Percentiles rank a stretch among this genome's conserved stretches.
These are phyloP conservation scores for Hibiscus syriacus DNA, from an alignment of 345 rosid genomes.

Conservation along the genomic window DNA sequence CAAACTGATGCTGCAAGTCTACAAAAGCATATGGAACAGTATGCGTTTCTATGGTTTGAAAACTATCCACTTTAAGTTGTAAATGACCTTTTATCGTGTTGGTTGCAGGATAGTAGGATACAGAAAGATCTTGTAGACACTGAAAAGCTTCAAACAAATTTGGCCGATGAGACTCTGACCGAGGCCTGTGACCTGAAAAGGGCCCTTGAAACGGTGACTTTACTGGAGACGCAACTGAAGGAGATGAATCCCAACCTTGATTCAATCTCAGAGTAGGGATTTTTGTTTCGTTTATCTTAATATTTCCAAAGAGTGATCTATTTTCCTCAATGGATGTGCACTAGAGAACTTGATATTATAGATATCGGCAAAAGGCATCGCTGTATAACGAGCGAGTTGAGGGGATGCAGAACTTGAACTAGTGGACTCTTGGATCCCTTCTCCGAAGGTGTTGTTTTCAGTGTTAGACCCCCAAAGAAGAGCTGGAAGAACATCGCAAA, in stretches of 20 bases:
- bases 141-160: constrained; percentile 77
- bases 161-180: constrained; percentile 45
- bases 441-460: constrained; percentile 97
- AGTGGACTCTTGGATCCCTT: constrained; percentile 97
- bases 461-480: constrained; percentile 80
- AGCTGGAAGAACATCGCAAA: constrained; percentile 98
- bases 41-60: constrained; percentile 26
- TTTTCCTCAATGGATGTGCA: background rate
- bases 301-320: background rate
- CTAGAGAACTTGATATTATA: constrained; percentile 18
- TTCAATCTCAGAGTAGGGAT: constrained; percentile 79
- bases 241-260: constrained; percentile 97
- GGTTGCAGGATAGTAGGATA: constrained; percentile 72
- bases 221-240: constrained; percentile 84
- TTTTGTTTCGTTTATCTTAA: background rate
- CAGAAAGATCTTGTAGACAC: constrained; percentile 84
- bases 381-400: constrained; percentile 70
- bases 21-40: constrained; percentile 81
- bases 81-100: constrained; percentile 16
- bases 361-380: constrained; percentile 71
- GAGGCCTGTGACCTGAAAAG: constrained; percentile 57
- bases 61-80: constrained; percentile 2
- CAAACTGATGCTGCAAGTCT: constrained; percentile 23
- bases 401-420: constrained; percentile 98
- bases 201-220: constrained; percentile 70